Conservation (phyloP, 768 basidiomycete genomes). For the Suillus plorans region DNA sequence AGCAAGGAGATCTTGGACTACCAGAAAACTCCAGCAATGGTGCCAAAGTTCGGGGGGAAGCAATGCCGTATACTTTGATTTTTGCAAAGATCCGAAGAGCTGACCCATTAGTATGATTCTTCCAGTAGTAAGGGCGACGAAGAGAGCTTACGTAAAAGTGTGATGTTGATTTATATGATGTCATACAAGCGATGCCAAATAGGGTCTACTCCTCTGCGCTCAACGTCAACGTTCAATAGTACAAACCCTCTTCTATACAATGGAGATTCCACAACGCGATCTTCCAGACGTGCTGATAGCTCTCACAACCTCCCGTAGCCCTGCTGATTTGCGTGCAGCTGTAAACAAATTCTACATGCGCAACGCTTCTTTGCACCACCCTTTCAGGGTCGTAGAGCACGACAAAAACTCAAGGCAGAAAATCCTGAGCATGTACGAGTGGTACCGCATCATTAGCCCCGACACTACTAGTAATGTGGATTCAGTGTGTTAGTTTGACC, state of each 20-base stretch:
- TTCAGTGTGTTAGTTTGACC: constrained; percentile 24
- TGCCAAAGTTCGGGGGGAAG: background rate
- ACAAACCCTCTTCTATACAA: constrained; percentile 17
- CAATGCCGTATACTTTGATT: background rate
- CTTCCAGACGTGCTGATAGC: constrained; percentile 42
- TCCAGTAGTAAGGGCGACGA: no score
- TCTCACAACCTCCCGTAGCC: constrained; percentile 44
- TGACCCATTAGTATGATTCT: background rate
- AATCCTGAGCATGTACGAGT: constrained; percentile 59
- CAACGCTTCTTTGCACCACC: constrained; percentile 57
- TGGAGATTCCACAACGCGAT: constrained; percentile 54
- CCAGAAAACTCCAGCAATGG: background rate
- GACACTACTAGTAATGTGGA: constrained; percentile 41
- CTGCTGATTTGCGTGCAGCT: constrained; percentile 48
- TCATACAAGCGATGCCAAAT: background rate
- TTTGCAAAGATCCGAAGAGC: background rate
- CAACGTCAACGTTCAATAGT: background rate
- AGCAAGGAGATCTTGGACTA: background rate
- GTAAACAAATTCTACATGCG: constrained; percentile 48
- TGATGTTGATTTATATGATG: no score
- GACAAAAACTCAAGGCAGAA: constrained; percentile 47
- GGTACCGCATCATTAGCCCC: constrained; percentile 62
- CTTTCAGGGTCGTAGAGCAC: constrained; percentile 47
- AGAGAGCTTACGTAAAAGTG: no score
- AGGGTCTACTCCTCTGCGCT: background rate